Evolutionary conservation across 257 asterid genomes (phyloP), one percentile per base, ranked within the genome.

Genomic region (Phtheirospermum japonicum): DNA sequence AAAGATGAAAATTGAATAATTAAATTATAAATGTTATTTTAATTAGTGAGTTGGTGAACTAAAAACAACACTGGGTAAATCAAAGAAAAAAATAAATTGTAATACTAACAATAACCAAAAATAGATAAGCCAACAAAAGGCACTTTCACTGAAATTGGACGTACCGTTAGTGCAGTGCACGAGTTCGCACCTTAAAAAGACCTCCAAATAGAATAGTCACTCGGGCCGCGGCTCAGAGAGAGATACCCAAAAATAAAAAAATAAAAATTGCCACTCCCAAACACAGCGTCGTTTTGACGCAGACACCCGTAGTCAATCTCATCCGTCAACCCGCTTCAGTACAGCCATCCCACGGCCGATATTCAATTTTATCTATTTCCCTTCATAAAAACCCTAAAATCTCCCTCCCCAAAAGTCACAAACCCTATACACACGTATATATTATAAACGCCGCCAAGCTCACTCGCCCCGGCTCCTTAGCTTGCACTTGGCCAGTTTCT

Each of bases 381-480:
- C 19, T 17, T 49, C 34, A 17, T 13, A 61, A 61, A 69, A 75
- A 31, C 80, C 72, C 77, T 71, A 75, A 76, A 71, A 57, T 63
- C 65, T 23, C 28, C 28, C 28, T 23, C 28, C 3, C 28, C 28
- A 1, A 23, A 23, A 3, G 2, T 23, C 28, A 23, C 20, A 16
- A 4, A 9, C 14, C 51, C 39, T 45, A 37, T 23, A 23, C 28
- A 23, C 3, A 23, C n/a, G n/a, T 23, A 23, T 9, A 16, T 59
- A 51, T 61, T 63, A 23, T 23, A 62, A 20, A 18, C 63, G 18
- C 31, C 40, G 2, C n/a, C n/a, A n/a, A n/a, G n/a, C 40, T 23
- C 6, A 33, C 28, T 28, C 49, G 49, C 57, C 49, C 55, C 31
- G 28, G 28, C 28, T 23, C 28, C 1, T 23, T 23, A 23, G 28